Conservation (phyloP, 768 basidiomycete species). For the Naganishia vaughanmartiniae region DNA sequence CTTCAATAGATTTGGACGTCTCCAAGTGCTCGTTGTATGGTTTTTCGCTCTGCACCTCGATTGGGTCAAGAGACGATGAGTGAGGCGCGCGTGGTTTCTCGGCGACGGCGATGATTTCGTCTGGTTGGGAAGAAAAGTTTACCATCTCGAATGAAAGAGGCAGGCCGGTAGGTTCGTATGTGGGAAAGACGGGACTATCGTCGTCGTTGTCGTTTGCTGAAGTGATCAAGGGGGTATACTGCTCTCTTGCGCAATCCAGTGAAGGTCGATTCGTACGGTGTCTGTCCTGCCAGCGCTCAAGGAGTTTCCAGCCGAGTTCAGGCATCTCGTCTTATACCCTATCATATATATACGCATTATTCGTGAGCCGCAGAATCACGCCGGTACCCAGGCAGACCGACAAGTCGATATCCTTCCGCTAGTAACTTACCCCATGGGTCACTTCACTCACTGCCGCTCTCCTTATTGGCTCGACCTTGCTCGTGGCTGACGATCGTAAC, state of each 20-base stretch:
- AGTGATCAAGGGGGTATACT: slow-evolving; percentile 6
- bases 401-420: not conserved
- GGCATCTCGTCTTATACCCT: not conserved
- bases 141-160: slow-evolving; percentile 16
- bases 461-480: not conserved
- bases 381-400: not conserved
- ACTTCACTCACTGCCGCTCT: not conserved
- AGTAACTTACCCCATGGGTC: slow-evolving; percentile 2
- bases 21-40: not conserved
- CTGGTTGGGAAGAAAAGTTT: slow-evolving; percentile 1
- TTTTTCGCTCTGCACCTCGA: not conserved
- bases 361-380: not conserved
- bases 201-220: not conserved
- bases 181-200: not conserved
- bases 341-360: slow-evolving; percentile 5
- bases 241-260: not conserved
- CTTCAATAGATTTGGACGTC: not conserved
- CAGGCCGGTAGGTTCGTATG: slow-evolving; percentile 15
- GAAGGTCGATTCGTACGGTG: not conserved
- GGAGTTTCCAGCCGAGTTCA: slow-evolving; percentile 10
- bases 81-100: not conserved
- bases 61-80: not conserved
- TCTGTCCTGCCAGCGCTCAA: slow-evolving; percentile 12
- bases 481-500: not conserved
- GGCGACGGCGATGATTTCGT: slow-evolving; percentile 14